Evolutionary conservation across 257 asterid species (phyloP), one percentile per base, ranked within the genome.

Genomic region (Knoxia roxburghii): DNA sequence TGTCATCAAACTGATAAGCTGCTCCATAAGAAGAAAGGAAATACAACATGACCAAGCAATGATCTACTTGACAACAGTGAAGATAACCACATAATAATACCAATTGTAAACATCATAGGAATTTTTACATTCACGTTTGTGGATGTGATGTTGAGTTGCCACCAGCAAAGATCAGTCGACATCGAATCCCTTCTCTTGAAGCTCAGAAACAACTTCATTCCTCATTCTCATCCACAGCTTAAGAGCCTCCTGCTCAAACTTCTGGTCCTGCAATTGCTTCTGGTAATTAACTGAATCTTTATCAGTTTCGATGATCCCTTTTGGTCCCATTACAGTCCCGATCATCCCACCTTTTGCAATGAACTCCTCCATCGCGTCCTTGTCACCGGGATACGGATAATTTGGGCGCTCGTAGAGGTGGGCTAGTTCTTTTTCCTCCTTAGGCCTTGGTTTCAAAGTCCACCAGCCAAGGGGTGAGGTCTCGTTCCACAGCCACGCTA

Each of bases 391-490:
- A 69, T 89, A 92, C 0, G 98, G 98, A 61, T 85, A 87, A 58
- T 74, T 83, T 5, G 88, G 78, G 70, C 82, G 95, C 77, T 93
- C 97, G 37, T 93, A 93, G 40, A 86, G 89, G 67, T 90, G 95
- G 12, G 96, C 90, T 39, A 86, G 68, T 76, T 93, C 97, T 46
- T 72, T 80, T 81, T 93, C 97, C 73, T 93, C 96, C 72, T 87
- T 88, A 2, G 99, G 97, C 81, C 65, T 77, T 14, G 95, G 95
- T 83, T 84, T 90, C 72, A 93, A 61, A 6, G 90, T 85, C 95
- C 95, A 93, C 99, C 97, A 93, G 12, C 97, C 99, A 9, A 93
- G 79, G 11, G 97, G 99, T 0, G 97, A 93, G 3, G 95, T 88
- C 58, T 93, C 99, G 69, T 93, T 90, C 73, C 72, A 79, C 43